Evolutionary conservation across 2,329 filamentous ascomycete species (phyloP), one percentile per base, ranked within the genome.

Genomic region (Stemphylium lycopersici): DNA sequence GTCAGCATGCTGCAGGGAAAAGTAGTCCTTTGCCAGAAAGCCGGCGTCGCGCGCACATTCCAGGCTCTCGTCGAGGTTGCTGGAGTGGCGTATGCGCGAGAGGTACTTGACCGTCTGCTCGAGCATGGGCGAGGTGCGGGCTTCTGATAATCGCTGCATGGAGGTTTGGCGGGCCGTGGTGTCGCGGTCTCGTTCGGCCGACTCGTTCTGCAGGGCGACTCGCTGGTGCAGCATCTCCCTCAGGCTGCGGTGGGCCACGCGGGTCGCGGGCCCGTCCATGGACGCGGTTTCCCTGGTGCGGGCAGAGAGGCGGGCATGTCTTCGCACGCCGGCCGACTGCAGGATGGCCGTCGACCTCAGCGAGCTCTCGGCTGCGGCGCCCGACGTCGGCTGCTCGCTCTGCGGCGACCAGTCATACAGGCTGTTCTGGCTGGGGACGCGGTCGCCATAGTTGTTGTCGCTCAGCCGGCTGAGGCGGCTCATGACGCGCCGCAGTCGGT

Each of bases 31-130:
- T 18, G 74, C 78, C 16, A 81, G 75, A 50, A 87, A 79, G 11
- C 81, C 81, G 22, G 79, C 79, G 24, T 82, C 82, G 4, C 81
- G 79, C 12, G 83, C 83, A 15, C 77, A 78, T 32, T 77, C 77
- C 15, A 85, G 71, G 56, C 81, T 82, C 58, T 87, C 83, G 56
- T 85, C 80, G 46, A 82, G 78, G 11, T 78, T 79, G 49, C 71
- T 78, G 26, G 81, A 83, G 48, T 78, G 77, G 13, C 84, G 83
- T 57, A 89, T 75, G 47, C 80, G 79, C 49, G 84, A 82, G 13
- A 89, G 78, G 68, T 88, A 89, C 62, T 80, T 81, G 63, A 89
- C 83, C 1, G 83, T 82, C 60, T 84, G 81, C 65, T 86, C 84
- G 46, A 88, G 68, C 45, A 76, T 71, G 12, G 74, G 70, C 33